Evolutionary conservation across 2,329 filamentous ascomycete genomes (phyloP).

Genomic region (Huntiella decipiens): DNA sequence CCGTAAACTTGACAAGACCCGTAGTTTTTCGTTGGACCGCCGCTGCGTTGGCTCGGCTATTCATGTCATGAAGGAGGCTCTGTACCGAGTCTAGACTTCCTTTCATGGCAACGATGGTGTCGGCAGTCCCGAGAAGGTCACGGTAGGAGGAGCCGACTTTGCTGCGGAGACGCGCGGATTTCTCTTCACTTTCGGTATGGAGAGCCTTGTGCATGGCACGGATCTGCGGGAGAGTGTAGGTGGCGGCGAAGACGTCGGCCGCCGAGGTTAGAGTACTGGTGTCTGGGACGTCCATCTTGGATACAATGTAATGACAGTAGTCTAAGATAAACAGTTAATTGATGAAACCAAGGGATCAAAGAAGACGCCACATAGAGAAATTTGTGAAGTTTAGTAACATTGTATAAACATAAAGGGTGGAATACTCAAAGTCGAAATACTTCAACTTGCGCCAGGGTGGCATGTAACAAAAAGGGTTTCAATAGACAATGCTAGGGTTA

Average conservation of each 20-base stretch:
- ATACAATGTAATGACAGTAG: background rate
- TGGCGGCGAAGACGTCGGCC: slow-evolving; percentile 34
- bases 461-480: no score
- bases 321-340: background rate
- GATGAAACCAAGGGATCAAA: background rate
- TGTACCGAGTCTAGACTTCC: slow-evolving; percentile 58
- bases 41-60: slow-evolving; percentile 55
- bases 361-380: no score
- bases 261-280: slow-evolving; percentile 25
- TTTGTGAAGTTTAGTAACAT: no score
- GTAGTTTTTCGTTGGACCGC: slow-evolving; percentile 46
- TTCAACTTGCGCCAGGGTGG: no score
- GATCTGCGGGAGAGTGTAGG: slow-evolving; percentile 42
- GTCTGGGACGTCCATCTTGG: slow-evolving; percentile 11
- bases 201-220: slow-evolving; percentile 42
- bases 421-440: no score
- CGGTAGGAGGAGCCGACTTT: slow-evolving; percentile 57
- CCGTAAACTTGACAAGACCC: slow-evolving; percentile 24
- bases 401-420: no score
- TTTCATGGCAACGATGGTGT: slow-evolving; percentile 85
- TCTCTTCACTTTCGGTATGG: slow-evolving; percentile 41
- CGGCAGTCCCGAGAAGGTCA: slow-evolving; percentile 76
- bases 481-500: no score
- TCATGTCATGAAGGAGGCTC: slow-evolving; percentile 49
- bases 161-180: slow-evolving; percentile 40